Evolutionary conservation across 208 protist genomes (phyloP).

Genomic region (Leishmania turanica): DNA sequence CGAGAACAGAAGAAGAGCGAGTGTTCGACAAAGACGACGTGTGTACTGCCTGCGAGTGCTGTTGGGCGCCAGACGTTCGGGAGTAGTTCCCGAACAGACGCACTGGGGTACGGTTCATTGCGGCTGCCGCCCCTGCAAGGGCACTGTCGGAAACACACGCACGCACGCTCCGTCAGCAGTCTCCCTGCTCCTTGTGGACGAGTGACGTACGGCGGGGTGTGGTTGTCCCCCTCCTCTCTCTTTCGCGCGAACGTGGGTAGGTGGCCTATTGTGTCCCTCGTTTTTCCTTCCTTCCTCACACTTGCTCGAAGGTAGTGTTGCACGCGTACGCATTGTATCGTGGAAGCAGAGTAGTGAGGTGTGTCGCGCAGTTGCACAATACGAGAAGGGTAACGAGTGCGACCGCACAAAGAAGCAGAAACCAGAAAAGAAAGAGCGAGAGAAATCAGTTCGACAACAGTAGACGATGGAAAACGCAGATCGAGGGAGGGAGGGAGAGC

Average conservation of each 20-base stretch:
- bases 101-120: not conserved
- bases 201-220: not conserved
- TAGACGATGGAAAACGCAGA: not conserved
- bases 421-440: not conserved
- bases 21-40: not conserved
- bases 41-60: slow-evolving; percentile 1
- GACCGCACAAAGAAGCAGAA: not conserved
- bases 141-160: not conserved
- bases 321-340: not conserved
- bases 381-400: not conserved
- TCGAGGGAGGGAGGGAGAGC: not conserved
- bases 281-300: not conserved
- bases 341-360: not conserved
- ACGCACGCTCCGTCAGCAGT: not conserved
- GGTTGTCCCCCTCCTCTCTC: not conserved
- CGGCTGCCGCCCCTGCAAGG: not conserved
- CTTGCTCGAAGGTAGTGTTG: not conserved
- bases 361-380: not conserved
- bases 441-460: not conserved
- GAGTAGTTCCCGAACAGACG: not conserved
- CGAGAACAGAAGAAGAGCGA: slow-evolving; percentile 38
- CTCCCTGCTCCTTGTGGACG: not conserved
- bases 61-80: not conserved
- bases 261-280: not conserved
- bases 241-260: not conserved